Evolutionary conservation across 2,329 filamentous ascomycete genomes (phyloP).

Genomic region (Pseudogymnoascus pannorum): DNA sequence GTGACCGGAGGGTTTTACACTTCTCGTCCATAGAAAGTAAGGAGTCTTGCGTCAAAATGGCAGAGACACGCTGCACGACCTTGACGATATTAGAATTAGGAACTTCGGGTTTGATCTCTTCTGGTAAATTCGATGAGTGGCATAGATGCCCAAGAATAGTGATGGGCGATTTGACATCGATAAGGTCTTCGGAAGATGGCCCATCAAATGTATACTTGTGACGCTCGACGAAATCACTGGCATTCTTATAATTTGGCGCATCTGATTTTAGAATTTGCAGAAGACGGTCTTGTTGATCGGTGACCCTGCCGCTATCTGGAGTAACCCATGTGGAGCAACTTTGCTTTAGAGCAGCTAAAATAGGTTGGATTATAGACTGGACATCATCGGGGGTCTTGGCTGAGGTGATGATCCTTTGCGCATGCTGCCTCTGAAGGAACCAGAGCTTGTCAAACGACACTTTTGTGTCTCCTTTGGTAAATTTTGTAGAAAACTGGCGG

Average conservation of each 20-base stretch:
- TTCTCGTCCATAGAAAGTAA: conserved; percentile 17
- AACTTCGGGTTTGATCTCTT: not conserved
- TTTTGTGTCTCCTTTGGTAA: conserved; percentile 83
- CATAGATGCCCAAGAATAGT: conserved; percentile 7
- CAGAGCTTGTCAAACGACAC: conserved; percentile 74
- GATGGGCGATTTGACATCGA: conserved; percentile 13
- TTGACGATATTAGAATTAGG: not conserved
- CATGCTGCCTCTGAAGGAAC: conserved; percentile 68
- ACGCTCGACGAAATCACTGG: conserved; percentile 46
- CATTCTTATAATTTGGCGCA: conserved; percentile 49
- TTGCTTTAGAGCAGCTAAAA: not conserved
- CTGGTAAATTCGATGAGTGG: conserved; percentile 10
- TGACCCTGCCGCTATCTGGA: not conserved
- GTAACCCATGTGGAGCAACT: not conserved
- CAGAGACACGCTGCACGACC: conserved; percentile 15
- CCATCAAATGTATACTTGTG: conserved; percentile 52
- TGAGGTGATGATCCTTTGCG: conserved; percentile 11
- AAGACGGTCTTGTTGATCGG: not conserved
- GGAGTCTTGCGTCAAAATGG: conserved; percentile 12
- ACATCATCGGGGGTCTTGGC: not conserved
- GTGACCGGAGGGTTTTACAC: conserved; percentile 8
- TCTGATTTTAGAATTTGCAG: conserved; percentile 30
- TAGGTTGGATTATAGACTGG: not conserved
- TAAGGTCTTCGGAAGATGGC: conserved; percentile 19
- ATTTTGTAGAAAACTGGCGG: conserved; percentile 49